Conservation (phyloP, 768 basidiomycete genomes). For the Boletales sp. region DNA sequence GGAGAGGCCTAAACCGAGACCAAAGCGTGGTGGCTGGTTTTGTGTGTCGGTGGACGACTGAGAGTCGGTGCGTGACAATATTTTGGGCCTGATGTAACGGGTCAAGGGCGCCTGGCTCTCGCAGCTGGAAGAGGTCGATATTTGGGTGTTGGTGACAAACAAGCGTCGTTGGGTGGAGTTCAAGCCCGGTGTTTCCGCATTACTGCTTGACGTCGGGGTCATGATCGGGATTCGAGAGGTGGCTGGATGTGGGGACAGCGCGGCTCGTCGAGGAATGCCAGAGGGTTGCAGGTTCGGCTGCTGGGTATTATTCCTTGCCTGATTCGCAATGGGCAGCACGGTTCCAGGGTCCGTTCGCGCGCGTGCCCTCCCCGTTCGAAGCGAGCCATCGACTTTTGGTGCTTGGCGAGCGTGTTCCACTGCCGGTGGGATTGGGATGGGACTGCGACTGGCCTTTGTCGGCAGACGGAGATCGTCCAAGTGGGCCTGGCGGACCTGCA, state of each 20-base stretch:
- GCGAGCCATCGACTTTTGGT: conserved; percentile 8
- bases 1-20: conserved; percentile 27
- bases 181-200: conserved; percentile 31
- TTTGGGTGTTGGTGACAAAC: conserved; percentile 43
- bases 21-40: conserved; percentile 24
- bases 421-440: conserved; percentile 7
- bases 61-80: conserved; percentile 16
- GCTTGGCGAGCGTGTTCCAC: conserved; percentile 6
- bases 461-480: conserved; percentile 6
- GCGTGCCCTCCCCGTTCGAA: conserved; percentile 24
- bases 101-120: conserved; percentile 31
- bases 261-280: conserved; percentile 26
- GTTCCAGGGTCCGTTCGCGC: conserved; percentile 29
- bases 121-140: conserved; percentile 40
- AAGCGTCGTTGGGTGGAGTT: conserved; percentile 34
- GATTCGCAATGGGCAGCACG: not conserved
- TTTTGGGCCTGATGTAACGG: conserved; percentile 15
- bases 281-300: conserved; percentile 15
- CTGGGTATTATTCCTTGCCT: conserved; percentile 2
- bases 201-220: conserved; percentile 6
- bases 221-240: conserved; percentile 9
- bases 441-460: conserved; percentile 8
- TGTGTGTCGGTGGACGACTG: conserved; percentile 22
- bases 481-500: conserved; percentile 8
- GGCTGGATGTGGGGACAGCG: conserved; percentile 11